Conservation (phyloP, 2,329 filamentous ascomycete species). For the Hypoxylon rubiginosum region DNA sequence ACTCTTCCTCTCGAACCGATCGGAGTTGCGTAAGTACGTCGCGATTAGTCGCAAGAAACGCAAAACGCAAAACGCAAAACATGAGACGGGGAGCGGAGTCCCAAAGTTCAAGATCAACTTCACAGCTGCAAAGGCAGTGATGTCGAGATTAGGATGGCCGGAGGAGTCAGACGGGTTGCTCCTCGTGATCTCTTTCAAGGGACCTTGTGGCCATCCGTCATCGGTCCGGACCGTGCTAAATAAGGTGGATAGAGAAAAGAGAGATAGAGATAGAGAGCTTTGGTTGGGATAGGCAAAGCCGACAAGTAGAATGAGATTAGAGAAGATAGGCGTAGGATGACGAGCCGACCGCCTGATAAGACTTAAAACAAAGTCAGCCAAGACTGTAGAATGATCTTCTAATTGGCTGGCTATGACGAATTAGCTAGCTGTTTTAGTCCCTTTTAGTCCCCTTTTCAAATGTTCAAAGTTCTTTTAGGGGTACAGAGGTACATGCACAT, state of each 20-base stretch:
- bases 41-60: constrained; percentile 23
- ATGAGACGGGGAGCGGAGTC: not conserved
- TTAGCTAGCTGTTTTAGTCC: constrained; percentile 24
- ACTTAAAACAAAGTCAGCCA: constrained; percentile 32
- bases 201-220: constrained; percentile 51
- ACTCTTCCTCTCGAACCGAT: constrained; percentile 7
- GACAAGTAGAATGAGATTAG: constrained; percentile 25
- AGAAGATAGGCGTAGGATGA: constrained; percentile 46
- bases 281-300: constrained; percentile 31
- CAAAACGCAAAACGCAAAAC: not conserved
- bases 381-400: constrained; percentile 25
- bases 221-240: constrained; percentile 48
- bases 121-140: not conserved
- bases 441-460: not conserved
- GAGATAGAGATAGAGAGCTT: constrained; percentile 6
- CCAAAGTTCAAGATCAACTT: no score
- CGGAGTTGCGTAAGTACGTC: constrained; percentile 18
- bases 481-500: constrained; percentile 8
- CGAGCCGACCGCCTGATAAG: constrained; percentile 45
- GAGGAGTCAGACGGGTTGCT: constrained; percentile 47
- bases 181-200: constrained; percentile 48
- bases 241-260: constrained; percentile 35
- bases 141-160: constrained; percentile 8
- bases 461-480: no score
- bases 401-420: constrained; percentile 37